phyloP scores from a whole-genome alignment of 305 asterid genomes.

The Coffea humblotiana region DNA sequence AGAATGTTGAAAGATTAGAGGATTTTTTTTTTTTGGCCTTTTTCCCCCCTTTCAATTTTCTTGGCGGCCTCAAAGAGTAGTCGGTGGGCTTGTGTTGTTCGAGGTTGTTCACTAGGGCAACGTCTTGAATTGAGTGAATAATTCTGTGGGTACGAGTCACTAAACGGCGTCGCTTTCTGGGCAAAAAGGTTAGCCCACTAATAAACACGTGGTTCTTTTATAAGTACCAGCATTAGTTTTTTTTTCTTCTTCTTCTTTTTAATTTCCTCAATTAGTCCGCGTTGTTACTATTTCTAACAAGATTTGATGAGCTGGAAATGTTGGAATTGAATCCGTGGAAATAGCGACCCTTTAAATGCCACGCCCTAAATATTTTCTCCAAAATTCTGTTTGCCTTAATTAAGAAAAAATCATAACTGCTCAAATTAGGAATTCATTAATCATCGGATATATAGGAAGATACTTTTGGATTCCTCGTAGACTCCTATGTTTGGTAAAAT shows the following conservation, averaged over 20 bases:
- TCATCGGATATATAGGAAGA: conserved; percentile 7
- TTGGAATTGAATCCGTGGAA: not conserved
- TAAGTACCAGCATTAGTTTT: too few relatives aligned
- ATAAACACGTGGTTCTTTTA: conserved; percentile 22
- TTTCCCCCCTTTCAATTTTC: not conserved
- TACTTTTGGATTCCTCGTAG: conserved; percentile 28
- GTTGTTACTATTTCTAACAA: conserved; percentile 12
- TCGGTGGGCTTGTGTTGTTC: not conserved
- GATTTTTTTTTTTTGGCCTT: not conserved
- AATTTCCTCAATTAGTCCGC: conserved; percentile 11
- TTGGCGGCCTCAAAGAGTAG: not conserved
- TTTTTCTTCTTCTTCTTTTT: not conserved
- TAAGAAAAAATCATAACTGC: not conserved
- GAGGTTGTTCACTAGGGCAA: not conserved
- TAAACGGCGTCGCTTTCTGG: conserved; percentile 31
- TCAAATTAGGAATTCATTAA: not conserved
- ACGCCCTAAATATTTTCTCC: not conserved
- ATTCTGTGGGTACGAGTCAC: not conserved
- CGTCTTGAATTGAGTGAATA: conserved; percentile 8
- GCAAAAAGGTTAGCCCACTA: not conserved
- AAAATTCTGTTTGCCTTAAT: conserved; percentile 3
- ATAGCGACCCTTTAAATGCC: not conserved
- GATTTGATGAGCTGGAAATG: conserved; percentile 24
- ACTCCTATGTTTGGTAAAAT: conserved; percentile 27
- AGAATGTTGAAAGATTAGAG: conserved; percentile 4